Evolutionary conservation across 371 early-diverging fungal genomes (phyloP).

Genomic region (Mycotypha africana): DNA sequence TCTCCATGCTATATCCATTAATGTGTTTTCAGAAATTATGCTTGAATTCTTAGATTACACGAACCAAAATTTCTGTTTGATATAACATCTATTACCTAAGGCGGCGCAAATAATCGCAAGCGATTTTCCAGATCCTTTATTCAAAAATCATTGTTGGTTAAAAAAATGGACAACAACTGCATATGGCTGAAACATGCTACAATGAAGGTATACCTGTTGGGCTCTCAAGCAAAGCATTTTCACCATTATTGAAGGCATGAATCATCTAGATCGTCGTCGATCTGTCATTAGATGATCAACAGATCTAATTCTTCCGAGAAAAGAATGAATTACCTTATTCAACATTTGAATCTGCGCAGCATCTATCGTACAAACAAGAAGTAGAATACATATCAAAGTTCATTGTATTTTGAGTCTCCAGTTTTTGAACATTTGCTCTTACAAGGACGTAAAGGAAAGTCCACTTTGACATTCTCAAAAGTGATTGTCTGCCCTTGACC

Average conservation of each 20-base stretch:
- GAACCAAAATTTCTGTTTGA: too few species aligned
- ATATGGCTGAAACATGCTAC: too few species aligned
- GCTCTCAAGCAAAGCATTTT: constrained; percentile 55
- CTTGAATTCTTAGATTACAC: too few species aligned
- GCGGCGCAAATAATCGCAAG: constrained; percentile 50
- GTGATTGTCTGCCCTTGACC: constrained; percentile 13
- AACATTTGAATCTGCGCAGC: constrained; percentile 57
- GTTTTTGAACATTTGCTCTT: too few species aligned
- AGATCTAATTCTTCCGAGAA: neutral
- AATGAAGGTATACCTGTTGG: constrained; percentile 44
- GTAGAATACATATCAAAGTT: neutral
- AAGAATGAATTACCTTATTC: constrained; percentile 31
- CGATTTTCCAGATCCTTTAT: constrained; percentile 55
- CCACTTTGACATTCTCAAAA: constrained; percentile 36
- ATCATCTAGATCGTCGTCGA: constrained; percentile 31
- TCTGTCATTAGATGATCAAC: too few species aligned
- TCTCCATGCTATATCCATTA: constrained; percentile 20
- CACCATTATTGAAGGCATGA: constrained; percentile 34
- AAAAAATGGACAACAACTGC: too few species aligned
- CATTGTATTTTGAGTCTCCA: too few species aligned
- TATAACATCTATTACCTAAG: constrained; percentile 23
- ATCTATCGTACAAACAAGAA: constrained; percentile 17
- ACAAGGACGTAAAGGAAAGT: constrained; percentile 54
- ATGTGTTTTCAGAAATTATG: too few species aligned
- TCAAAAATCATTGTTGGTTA: too few species aligned